phyloP scores from a whole-genome alignment of 1,139 yeast species.

The Scheffersomyces parashehatae region DNA sequence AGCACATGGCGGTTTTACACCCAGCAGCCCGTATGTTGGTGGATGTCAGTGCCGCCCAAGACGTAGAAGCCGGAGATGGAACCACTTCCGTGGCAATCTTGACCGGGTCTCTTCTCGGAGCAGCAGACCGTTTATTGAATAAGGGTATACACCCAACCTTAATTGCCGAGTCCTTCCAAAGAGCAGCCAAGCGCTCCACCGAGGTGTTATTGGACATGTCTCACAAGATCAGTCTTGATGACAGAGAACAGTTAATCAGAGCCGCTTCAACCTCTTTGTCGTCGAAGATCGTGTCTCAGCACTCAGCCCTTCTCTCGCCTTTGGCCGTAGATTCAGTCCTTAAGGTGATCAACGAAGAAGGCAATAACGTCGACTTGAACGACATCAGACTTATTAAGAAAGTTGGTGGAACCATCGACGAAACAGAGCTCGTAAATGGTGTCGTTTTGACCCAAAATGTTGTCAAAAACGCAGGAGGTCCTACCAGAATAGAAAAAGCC shows the following conservation, averaged over 20 bases:
- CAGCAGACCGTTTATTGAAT: constrained; percentile 85
- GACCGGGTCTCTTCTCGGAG: constrained; percentile 91
- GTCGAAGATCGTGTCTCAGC: constrained; percentile 94
- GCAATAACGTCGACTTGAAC: constrained; percentile 76
- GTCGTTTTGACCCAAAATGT: constrained; percentile 91
- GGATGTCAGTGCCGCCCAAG: constrained; percentile 96
- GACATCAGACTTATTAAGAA: constrained; percentile 89
- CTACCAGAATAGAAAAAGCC: constrained; percentile 92
- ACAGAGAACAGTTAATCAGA: constrained; percentile 78
- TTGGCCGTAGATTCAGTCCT: constrained; percentile 93
- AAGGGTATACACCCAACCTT: constrained; percentile 96
- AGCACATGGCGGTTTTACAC: constrained; percentile 96
- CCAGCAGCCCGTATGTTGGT: constrained; percentile 99
- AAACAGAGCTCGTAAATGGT: constrained; percentile 90
- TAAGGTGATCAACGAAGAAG: constrained; percentile 62
- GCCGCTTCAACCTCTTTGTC: constrained; percentile 95
- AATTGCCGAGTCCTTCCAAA: constrained; percentile 91
- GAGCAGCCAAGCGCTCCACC: constrained; percentile 87
- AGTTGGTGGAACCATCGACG: constrained; percentile 97
- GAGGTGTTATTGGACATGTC: constrained; percentile 86
- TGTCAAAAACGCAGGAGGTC: constrained; percentile 93
- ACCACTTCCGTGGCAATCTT: constrained; percentile 96
- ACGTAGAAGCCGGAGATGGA: constrained; percentile 98
- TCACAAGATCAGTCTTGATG: constrained; percentile 68
- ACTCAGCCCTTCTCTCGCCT: constrained; percentile 82